These are phyloP conservation scores for Blastocystis sp. DNA, from an alignment of 352 stramenopile species.

Conservation along the genomic window DNA sequence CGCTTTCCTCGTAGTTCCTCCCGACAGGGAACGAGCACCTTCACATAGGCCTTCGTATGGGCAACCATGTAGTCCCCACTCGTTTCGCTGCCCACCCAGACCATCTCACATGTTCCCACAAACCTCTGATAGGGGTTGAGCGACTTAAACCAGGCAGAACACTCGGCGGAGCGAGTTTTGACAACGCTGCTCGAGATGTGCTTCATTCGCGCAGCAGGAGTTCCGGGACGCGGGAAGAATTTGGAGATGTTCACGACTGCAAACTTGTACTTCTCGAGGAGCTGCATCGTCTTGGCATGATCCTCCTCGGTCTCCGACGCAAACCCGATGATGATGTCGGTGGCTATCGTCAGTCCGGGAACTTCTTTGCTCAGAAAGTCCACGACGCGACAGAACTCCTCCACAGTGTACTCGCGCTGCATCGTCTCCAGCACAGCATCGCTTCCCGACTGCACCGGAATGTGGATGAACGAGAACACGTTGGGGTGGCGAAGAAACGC, in stretches of 20 bases:
- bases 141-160: constrained; percentile 78
- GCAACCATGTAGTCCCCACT: constrained; percentile 75
- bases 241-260: constrained; percentile 85
- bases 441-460: constrained; percentile 81
- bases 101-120: constrained; percentile 70
- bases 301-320: constrained; percentile 79
- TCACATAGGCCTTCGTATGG: constrained; percentile 85
- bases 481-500: constrained; percentile 74
- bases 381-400: constrained; percentile 74
- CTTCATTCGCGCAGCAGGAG: constrained; percentile 80
- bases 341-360: constrained; percentile 77
- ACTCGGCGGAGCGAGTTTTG: constrained; percentile 76
- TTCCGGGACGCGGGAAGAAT: constrained; percentile 83
- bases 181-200: constrained; percentile 77
- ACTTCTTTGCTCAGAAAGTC: constrained; percentile 75
- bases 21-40: constrained; percentile 76
- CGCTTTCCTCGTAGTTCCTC: constrained; percentile 74
- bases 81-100: constrained; percentile 69
- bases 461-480: constrained; percentile 82
- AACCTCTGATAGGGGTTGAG: constrained; percentile 75
- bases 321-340: constrained; percentile 86
- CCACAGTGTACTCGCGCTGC: constrained; percentile 81
- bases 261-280: constrained; percentile 80
- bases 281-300: constrained; percentile 78
- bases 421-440: constrained; percentile 79